Conservation (phyloP, 2,329 filamentous ascomycete genomes). For the Penicillium expansum region DNA sequence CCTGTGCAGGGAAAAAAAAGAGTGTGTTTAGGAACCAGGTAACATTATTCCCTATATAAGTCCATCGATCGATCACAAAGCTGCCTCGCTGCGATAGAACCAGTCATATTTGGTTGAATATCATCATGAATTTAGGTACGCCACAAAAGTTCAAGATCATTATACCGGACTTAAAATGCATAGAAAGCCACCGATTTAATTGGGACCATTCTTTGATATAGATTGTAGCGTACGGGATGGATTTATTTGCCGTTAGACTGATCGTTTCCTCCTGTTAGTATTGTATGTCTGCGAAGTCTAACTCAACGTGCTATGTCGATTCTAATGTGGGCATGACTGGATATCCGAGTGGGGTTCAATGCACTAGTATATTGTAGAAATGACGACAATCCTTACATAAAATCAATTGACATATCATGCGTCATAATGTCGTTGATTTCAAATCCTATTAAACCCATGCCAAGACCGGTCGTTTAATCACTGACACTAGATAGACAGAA, state of each 20-base stretch:
- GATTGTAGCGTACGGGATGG: background rate
- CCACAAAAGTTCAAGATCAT: background rate
- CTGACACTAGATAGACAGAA: slow-evolving; percentile 8
- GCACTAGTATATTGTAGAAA: background rate
- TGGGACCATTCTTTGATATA: background rate
- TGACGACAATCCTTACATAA: slow-evolving; percentile 7
- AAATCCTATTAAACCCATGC: background rate
- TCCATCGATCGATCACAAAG: background rate
- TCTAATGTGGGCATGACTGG: background rate
- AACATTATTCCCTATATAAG: background rate
- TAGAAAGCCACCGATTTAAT: background rate
- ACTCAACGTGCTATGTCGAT: slow-evolving; percentile 10
- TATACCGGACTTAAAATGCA: background rate
- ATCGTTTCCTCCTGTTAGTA: slow-evolving; percentile 3
- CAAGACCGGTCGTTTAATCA: background rate
- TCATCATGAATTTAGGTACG: background rate
- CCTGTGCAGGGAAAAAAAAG: background rate
- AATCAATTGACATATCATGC: background rate
- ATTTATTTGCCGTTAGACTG: background rate
- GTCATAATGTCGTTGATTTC: slow-evolving; percentile 1
- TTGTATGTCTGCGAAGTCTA: slow-evolving; percentile 5
- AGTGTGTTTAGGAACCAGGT: slow-evolving; percentile 38
- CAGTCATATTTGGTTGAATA: background rate
- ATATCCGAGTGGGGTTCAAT: background rate
- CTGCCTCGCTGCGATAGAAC: background rate